These are phyloP conservation scores for Brassica rapa DNA, from an alignment of 345 rosid species.

Conservation along the genomic window DNA sequence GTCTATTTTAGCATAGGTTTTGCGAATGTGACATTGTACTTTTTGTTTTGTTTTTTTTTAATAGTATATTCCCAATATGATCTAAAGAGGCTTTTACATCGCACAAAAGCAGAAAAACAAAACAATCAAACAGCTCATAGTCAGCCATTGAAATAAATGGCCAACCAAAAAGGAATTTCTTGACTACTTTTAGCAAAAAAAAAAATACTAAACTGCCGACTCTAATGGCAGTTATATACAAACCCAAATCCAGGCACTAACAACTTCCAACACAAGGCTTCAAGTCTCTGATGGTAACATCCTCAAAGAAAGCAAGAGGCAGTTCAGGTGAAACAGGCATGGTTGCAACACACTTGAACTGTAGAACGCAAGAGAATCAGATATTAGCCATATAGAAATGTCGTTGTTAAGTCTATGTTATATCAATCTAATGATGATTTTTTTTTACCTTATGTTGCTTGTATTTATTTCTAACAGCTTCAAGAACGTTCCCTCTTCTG, in stretches of 20 bases:
- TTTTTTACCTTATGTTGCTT: slow-evolving; percentile 62
- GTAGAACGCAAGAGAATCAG: slow-evolving; percentile 18
- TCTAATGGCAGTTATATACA: slow-evolving; percentile 35
- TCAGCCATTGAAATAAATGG: slow-evolving; percentile 9
- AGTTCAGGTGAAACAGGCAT: slow-evolving; percentile 59
- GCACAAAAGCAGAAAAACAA: slow-evolving; percentile 14
- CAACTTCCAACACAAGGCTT: slow-evolving; percentile 13
- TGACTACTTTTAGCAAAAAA: slow-evolving; percentile 14
- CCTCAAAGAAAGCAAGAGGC: slow-evolving; percentile 52
- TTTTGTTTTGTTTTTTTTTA: slow-evolving; percentile 14
- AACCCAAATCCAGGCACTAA: slow-evolving; percentile 21
- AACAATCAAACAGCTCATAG: slow-evolving; percentile 3
- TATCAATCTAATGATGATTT: not conserved
- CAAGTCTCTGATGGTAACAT: slow-evolving; percentile 31
- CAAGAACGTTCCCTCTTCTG: slow-evolving; percentile 43
- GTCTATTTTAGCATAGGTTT: slow-evolving; percentile 30
- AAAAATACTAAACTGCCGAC: slow-evolving; percentile 18
- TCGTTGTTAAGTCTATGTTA: not conserved
- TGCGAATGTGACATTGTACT: slow-evolving; percentile 28
- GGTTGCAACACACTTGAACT: slow-evolving; percentile 67
- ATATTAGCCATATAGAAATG: not conserved
- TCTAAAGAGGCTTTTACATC: slow-evolving; percentile 16
- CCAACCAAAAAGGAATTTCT: not conserved
- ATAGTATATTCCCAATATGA: slow-evolving; percentile 16
- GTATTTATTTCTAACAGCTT: slow-evolving; percentile 74